These are phyloP conservation scores for Gracilaria gracilis DNA, from an alignment of 23 red algal genomes.

Conservation along the genomic window DNA sequence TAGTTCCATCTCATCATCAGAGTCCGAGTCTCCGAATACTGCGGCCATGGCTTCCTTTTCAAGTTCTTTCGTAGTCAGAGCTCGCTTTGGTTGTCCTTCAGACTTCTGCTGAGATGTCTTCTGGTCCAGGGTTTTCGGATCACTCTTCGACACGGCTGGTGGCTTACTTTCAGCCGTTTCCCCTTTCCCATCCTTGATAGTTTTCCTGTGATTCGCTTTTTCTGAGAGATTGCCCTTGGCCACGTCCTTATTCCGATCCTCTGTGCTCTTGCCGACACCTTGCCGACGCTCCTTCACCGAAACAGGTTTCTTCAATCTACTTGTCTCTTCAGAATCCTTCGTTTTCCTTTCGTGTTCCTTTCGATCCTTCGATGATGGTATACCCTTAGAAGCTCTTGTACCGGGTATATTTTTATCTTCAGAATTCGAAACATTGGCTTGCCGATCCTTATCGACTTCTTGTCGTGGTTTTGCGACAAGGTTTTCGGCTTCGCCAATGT, in stretches of 20 bases:
- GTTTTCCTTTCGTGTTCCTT: background rate
- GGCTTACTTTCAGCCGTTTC: background rate
- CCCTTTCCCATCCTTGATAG: background rate
- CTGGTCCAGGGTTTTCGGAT: background rate
- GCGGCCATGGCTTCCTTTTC: slow-evolving; percentile 28
- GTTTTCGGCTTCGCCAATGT: background rate
- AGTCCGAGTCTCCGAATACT: slow-evolving; percentile 30
- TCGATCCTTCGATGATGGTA: background rate
- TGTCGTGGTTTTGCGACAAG: background rate
- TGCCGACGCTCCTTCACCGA: background rate
- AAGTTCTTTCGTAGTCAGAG: slow-evolving; percentile 26
- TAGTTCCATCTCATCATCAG: slow-evolving; percentile 34
- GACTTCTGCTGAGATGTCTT: background rate
- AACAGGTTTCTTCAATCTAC: background rate
- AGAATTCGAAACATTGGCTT: background rate
- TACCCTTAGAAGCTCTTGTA: too few relatives aligned
- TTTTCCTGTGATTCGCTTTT: background rate
- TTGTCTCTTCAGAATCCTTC: background rate
- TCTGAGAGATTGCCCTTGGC: background rate
- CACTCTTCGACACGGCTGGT: background rate
- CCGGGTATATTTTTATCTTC: background rate
- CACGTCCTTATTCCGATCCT: background rate
- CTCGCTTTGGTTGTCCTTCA: background rate
- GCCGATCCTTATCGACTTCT: background rate
- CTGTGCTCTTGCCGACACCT: too few relatives aligned